Base-by-base conservation (phyloP, 2,329 filamentous ascomycete species). In the Ceratocystis cacaofunesta region DNA sequence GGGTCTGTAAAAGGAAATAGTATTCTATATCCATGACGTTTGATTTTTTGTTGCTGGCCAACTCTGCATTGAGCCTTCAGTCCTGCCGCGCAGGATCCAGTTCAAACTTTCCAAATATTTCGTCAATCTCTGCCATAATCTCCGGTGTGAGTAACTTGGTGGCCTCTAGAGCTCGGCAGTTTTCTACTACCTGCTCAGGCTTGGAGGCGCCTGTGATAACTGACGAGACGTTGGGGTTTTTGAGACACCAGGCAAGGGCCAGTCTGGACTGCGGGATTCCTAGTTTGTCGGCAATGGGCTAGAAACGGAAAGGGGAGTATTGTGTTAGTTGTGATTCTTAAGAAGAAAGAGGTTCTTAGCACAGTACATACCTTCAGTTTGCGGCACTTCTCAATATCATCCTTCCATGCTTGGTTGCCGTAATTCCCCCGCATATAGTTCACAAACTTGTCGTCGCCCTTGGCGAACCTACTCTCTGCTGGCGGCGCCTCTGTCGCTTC, bases 391-490 rank as follows among this genome's bases (percentile, higher is more conserved):
- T 76, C 76, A 76, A 78, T 77, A 69, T 77, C 74, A 12, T 72
- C 72, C 73, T 78, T 78, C 72, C 85, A 84, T 74, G 83, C 82
- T 68, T 82, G 79, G 68, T 83, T 79, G 73, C 82, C 76, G 64
- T 82, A 77, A 7, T 66, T 69, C 2, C 72, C 72, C 67, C 75
- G 69, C 78, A 85, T 78, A 19, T 79, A 81, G 70, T 79, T 76
- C 69, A 80, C 79, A 73, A 85, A 85, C 70, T 80, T 79, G 63
- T 78, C 78, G 68, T 80, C 78, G 74, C 83, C 82, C 69, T 76
- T 81, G 58, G 79, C 81, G 70, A 82, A 85, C 17, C 82, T 80
- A 30, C 79, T 84, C 69, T 80, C 81, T 4, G 82, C 82, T 22
- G 84, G 78, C 60, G 71, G 67, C 61, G 79, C 72, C 55, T 76